Percentiles rank a stretch among this genome's conserved stretches.
phyloP scores from a whole-genome alignment of 805 yeast genomes.

The Pichia sporocuriosa region DNA sequence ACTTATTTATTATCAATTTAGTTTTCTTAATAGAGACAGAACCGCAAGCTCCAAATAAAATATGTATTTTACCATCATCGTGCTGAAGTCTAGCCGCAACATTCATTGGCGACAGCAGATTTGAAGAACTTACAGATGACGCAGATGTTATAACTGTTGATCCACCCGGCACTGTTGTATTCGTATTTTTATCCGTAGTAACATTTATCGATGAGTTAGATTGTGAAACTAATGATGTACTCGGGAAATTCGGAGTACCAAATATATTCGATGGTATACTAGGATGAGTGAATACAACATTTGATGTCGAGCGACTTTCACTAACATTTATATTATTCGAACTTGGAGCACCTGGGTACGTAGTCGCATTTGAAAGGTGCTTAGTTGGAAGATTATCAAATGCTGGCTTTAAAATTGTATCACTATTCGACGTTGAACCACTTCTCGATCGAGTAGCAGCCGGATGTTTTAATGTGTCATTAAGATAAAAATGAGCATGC shows the following conservation, averaged over 20 bases:
- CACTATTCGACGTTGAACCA: slow-evolving; percentile 15
- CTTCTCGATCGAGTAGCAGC: slow-evolving; percentile 32
- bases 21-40: slow-evolving; percentile 47
- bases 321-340: neutral
- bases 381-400: neutral
- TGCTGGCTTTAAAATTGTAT: slow-evolving; percentile 4
- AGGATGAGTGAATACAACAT: too few relatives aligned
- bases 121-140: neutral
- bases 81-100: slow-evolving; percentile 36
- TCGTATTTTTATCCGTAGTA: too few relatives aligned
- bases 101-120: slow-evolving; percentile 12
- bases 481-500: slow-evolving; percentile 74
- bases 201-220: too few relatives aligned
- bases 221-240: neutral
- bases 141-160: neutral
- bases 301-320: slow-evolving; percentile 7
- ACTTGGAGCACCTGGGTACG: slow-evolving; percentile 2
- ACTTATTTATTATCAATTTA: slow-evolving; percentile 43
- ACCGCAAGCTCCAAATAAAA: slow-evolving; percentile 53
- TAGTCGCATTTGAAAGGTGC: neutral
- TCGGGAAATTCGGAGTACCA: too few relatives aligned
- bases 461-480: slow-evolving; percentile 54
- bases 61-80: slow-evolving; percentile 50
- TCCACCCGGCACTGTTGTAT: neutral
- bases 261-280: too few relatives aligned